phyloP scores from a whole-genome alignment of 2,329 filamentous ascomycete genomes.

The Fusarium abutilonis region DNA sequence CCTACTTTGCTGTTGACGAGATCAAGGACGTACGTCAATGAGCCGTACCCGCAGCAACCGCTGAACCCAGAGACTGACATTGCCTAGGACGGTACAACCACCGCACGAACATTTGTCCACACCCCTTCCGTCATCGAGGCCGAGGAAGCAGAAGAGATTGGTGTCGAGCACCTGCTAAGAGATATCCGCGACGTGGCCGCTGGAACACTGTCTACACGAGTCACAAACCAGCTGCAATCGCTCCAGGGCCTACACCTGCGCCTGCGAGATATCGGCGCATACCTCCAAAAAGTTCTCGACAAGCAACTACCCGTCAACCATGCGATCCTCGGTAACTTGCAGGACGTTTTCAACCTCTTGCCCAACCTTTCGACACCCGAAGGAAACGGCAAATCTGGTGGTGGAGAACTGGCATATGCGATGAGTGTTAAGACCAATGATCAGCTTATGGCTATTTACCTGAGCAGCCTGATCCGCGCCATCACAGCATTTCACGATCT shows the following conservation, averaged over 20 bases:
- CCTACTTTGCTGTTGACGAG: constrained; percentile 98
- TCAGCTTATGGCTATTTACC: constrained; percentile 97
- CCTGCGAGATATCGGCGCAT: constrained; percentile 92
- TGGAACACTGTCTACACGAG: constrained; percentile 93
- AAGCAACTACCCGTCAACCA: constrained; percentile 95
- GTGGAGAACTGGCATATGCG: constrained; percentile 89
- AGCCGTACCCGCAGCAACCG: background rate
- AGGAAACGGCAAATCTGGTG: constrained; percentile 69
- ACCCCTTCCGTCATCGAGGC: constrained; percentile 98
- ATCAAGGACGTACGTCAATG: constrained; percentile 87
- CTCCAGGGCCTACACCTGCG: constrained; percentile 95
- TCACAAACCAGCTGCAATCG: constrained; percentile 97
- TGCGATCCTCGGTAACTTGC: constrained; percentile 95
- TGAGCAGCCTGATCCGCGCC: constrained; percentile 90
- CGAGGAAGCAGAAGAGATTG: constrained; percentile 98
- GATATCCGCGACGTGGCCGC: constrained; percentile 98
- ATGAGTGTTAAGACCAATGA: constrained; percentile 99
- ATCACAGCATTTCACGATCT: constrained; percentile 99
- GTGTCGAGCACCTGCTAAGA: constrained; percentile 95
- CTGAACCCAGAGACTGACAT: constrained; percentile 7
- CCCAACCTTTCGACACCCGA: constrained; percentile 92
- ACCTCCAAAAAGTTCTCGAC: constrained; percentile 95
- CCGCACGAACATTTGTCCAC: constrained; percentile 96
- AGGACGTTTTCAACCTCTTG: constrained; percentile 98
- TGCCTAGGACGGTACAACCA: constrained; percentile 92